These are phyloP conservation scores for Nepenthes gracilis DNA, from an alignment of 148 eudicot genomes.

Conservation along the genomic window DNA sequence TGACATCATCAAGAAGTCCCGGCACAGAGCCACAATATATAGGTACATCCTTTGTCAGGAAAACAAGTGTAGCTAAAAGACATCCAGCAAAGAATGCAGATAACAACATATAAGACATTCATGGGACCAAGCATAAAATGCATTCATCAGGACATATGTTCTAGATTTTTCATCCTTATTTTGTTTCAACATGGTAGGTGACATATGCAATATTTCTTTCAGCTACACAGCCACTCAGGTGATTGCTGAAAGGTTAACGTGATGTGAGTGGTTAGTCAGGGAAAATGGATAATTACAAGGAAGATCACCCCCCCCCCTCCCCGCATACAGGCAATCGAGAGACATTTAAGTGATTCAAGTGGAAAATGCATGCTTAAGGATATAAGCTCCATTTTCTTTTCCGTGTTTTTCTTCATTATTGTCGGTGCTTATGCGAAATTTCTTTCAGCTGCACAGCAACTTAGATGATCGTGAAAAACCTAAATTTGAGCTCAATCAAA, in stretches of 20 bases:
- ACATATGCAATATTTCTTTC: not conserved
- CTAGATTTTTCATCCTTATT: no score
- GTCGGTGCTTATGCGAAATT: not conserved
- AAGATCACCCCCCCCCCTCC: constrained; percentile 2
- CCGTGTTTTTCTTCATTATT: no score
- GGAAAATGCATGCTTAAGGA: no score
- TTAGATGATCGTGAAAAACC: not conserved
- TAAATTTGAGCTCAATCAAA: not conserved
- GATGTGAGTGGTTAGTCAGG: constrained; percentile 14
- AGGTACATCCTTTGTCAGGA: not conserved
- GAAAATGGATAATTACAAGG: constrained; percentile 12
- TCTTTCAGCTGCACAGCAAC: not conserved
- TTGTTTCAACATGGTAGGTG: no score
- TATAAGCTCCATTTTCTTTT: no score
- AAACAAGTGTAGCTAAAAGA: no score
- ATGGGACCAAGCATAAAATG: no score
- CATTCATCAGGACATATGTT: no score
- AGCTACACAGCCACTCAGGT: not conserved
- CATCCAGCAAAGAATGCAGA: not conserved
- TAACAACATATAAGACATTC: no score
- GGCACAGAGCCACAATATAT: no score
- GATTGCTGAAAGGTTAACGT: not conserved
- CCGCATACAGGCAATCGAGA: constrained; percentile 7
- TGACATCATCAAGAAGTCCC: no score
- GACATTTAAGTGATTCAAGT: no score